phyloP scores from a whole-genome alignment of 225 moss, liverwort and hornwort genomes.

The Marchantia paleacea region DNA sequence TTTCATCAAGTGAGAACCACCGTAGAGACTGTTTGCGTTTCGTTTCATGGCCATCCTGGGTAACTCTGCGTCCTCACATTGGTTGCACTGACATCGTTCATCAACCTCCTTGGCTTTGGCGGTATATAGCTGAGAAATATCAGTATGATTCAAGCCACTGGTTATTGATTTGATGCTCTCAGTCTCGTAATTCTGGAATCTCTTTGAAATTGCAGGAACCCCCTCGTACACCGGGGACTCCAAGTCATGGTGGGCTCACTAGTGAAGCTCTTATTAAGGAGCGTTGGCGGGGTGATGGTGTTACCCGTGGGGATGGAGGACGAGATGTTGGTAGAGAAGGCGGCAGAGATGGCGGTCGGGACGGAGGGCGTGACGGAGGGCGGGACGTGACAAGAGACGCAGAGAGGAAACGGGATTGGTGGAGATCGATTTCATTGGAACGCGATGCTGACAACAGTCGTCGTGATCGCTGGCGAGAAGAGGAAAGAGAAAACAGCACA shows the following conservation, averaged over 20 bases:
- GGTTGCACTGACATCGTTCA: neutral
- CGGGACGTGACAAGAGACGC: conserved; percentile 46
- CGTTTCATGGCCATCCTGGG: too few relatives aligned
- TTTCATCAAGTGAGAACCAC: too few relatives aligned
- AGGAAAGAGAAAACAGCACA: conserved; percentile 60
- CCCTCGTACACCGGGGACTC: conserved; percentile 64
- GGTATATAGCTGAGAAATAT: too few relatives aligned
- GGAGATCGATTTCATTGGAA: conserved; percentile 62
- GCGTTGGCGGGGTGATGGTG: conserved; percentile 53
- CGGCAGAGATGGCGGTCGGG: conserved; percentile 38
- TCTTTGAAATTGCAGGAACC: conserved; percentile 51
- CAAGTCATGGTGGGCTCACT: conserved; percentile 59
- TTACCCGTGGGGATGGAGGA: conserved; percentile 34
- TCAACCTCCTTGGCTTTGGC: neutral
- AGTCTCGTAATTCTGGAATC: neutral
- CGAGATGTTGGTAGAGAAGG: conserved; percentile 34
- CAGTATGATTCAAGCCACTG: too few relatives aligned
- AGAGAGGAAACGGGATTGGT: conserved; percentile 62
- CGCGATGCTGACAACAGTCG: conserved; percentile 54
- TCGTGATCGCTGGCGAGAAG: conserved; percentile 65
- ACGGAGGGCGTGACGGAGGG: conserved; percentile 43
- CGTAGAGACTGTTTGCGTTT: too few relatives aligned
- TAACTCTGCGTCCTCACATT: too few relatives aligned
- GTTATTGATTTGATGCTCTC: neutral
- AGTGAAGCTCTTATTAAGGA: conserved; percentile 62